These are phyloP conservation scores for Trichosporon inkin DNA, from an alignment of 1,284 basidiomycete genomes.

Conservation along the genomic window DNA sequence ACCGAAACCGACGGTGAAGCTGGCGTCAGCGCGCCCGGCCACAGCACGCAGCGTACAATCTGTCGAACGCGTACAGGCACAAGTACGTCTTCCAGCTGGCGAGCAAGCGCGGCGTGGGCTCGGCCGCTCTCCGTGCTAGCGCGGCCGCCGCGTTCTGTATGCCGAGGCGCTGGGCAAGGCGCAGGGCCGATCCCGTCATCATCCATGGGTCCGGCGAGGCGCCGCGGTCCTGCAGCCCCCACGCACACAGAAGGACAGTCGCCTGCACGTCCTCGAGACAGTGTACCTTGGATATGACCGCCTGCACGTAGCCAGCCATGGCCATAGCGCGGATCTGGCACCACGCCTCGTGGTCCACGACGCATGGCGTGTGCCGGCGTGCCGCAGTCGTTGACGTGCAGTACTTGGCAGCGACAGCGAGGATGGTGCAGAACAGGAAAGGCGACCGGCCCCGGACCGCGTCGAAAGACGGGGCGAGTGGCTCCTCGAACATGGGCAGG, in stretches of 20 bases:
- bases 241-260: constrained; percentile 20
- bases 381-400: constrained; percentile 5
- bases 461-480: constrained; percentile 20
- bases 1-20: constrained; percentile 27
- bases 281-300: constrained; percentile 28
- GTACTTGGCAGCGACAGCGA: constrained; percentile 26
- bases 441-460: constrained; percentile 21
- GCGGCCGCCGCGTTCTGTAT: constrained; percentile 18
- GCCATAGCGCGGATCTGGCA: constrained; percentile 22
- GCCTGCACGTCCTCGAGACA: constrained; percentile 29
- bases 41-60: too few species aligned
- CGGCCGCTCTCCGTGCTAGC: neutral
- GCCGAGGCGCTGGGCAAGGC: constrained; percentile 21
- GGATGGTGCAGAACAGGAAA: constrained; percentile 26
- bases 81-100: constrained; percentile 26
- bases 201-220: constrained; percentile 30
- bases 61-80: constrained; percentile 25
- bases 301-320: constrained; percentile 27
- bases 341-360: constrained; percentile 19
- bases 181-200: constrained; percentile 24
- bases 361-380: neutral
- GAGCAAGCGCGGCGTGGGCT: constrained; percentile 16
- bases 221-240: constrained; percentile 27
- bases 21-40: constrained; percentile 8
- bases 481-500: constrained; percentile 25